Evolutionary conservation across 2,329 filamentous ascomycete species (phyloP).

Genomic region (Neofusicoccum ribis): DNA sequence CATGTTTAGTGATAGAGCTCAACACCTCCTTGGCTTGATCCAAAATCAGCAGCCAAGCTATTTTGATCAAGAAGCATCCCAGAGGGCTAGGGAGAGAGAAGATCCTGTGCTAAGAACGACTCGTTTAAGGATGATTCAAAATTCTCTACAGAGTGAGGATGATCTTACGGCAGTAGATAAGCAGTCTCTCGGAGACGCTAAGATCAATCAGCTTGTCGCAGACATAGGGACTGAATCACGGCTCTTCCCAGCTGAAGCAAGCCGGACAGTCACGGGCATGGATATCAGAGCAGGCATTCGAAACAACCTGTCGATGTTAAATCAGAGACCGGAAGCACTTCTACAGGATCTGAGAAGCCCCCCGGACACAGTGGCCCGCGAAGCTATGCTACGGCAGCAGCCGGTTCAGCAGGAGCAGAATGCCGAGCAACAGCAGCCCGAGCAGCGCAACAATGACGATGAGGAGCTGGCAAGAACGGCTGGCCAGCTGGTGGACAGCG

Average conservation of each 20-base stretch:
- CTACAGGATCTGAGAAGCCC: slow-evolving; percentile 1
- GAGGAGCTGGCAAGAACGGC: slow-evolving; percentile 74
- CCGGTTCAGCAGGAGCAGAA: background rate
- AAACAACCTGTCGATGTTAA: background rate
- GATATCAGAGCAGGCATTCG: background rate
- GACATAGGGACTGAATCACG: background rate
- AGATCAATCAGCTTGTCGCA: background rate
- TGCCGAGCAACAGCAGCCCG: slow-evolving; percentile 19
- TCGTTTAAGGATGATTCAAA: background rate
- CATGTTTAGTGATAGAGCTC: slow-evolving; percentile 1
- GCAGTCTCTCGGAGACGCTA: background rate
- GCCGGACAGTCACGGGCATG: background rate
- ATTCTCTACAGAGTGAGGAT: background rate
- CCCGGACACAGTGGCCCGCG: background rate
- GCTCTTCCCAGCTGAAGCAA: background rate
- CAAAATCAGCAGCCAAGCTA: background rate
- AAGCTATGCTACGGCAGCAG: background rate
- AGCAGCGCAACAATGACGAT: slow-evolving; percentile 45
- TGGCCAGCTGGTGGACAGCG: slow-evolving; percentile 66
- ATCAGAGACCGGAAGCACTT: slow-evolving; percentile 2
- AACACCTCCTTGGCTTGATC: background rate
- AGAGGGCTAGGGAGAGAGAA: background rate
- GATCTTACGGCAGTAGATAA: background rate
- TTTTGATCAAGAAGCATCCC: background rate
- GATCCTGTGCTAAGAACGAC: background rate